Evolutionary conservation across 352 stramenopile genomes (phyloP).

Genomic region (Phytophthora ramorum): DNA sequence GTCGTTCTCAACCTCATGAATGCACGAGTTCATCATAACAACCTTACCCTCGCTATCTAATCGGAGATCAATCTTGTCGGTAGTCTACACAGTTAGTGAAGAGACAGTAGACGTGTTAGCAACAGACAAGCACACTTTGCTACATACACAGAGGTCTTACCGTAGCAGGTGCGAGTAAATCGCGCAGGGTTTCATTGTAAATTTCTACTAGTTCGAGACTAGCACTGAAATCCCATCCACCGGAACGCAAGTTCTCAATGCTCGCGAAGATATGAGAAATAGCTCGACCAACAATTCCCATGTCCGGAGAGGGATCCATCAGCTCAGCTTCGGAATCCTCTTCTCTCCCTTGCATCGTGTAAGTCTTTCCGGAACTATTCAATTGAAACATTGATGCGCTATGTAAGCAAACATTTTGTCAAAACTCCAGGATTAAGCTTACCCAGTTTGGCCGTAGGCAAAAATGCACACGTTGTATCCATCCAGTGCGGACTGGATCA

Average conservation of each 20-base stretch:
- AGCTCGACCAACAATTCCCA: conserved; percentile 83
- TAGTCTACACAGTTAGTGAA: conserved; percentile 39
- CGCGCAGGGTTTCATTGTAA: conserved; percentile 97
- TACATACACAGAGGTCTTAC: conserved; percentile 36
- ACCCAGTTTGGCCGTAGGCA: conserved; percentile 91
- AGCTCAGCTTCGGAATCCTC: conserved; percentile 33
- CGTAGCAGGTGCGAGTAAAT: conserved; percentile 84
- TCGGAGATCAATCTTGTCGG: conserved; percentile 76
- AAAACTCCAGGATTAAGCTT: conserved; percentile 7
- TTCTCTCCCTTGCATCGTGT: conserved; percentile 87
- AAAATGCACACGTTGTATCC: conserved; percentile 98
- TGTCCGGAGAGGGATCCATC: conserved; percentile 58
- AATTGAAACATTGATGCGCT: conserved; percentile 2
- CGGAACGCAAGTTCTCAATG: conserved; percentile 64
- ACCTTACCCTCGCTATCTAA: conserved; percentile 75
- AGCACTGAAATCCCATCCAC: conserved; percentile 79
- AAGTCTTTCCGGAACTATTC: conserved; percentile 84
- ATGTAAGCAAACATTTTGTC: background rate
- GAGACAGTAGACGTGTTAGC: conserved; percentile 2
- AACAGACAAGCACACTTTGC: background rate
- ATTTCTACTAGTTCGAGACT: conserved; percentile 95
- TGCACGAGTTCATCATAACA: conserved; percentile 67
- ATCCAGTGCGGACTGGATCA: conserved; percentile 96
- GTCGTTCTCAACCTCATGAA: conserved; percentile 61
- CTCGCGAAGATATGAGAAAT: conserved; percentile 82